phyloP scores from a whole-genome alignment of 164 flowering plant genomes.

The Liriodendron chinense region DNA sequence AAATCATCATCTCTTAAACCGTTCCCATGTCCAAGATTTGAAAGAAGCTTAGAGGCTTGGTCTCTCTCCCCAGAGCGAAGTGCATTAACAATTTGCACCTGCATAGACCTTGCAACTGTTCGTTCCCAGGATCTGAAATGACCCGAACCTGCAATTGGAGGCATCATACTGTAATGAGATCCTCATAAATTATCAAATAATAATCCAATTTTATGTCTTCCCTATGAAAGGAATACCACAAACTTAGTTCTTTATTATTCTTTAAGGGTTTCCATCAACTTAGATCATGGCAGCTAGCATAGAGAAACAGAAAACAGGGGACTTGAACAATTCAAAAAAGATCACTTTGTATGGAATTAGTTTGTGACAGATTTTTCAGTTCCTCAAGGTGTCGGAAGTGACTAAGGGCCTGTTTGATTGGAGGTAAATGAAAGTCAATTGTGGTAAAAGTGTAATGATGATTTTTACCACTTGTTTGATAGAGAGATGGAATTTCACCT shows the following conservation, averaged over 20 bases:
- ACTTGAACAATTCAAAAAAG: background rate
- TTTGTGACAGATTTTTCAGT: background rate
- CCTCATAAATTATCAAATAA: background rate
- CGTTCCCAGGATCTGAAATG: constrained; percentile 16
- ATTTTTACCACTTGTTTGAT: too few relatives aligned
- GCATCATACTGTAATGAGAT: background rate
- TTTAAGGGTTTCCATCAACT: too few relatives aligned
- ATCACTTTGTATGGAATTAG: background rate
- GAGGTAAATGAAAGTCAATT: too few relatives aligned
- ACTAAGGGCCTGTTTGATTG: too few relatives aligned
- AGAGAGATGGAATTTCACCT: too few relatives aligned
- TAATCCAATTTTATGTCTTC: background rate
- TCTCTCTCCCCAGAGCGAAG: constrained; percentile 57
- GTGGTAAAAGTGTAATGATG: too few relatives aligned
- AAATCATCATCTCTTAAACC: constrained; percentile 46
- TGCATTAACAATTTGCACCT: constrained; percentile 61
- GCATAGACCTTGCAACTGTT: constrained; percentile 25
- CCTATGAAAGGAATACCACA: background rate
- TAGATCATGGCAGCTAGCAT: background rate
- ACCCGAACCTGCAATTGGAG: constrained; percentile 27
- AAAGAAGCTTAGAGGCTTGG: constrained; percentile 56
- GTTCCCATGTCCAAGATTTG: constrained; percentile 25
- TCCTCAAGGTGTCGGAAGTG: background rate
- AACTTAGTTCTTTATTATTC: background rate
- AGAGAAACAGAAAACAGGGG: background rate